These are phyloP conservation scores for Leccinum pachyderme DNA, from an alignment of 1,284 basidiomycete genomes.

Conservation along the genomic window DNA sequence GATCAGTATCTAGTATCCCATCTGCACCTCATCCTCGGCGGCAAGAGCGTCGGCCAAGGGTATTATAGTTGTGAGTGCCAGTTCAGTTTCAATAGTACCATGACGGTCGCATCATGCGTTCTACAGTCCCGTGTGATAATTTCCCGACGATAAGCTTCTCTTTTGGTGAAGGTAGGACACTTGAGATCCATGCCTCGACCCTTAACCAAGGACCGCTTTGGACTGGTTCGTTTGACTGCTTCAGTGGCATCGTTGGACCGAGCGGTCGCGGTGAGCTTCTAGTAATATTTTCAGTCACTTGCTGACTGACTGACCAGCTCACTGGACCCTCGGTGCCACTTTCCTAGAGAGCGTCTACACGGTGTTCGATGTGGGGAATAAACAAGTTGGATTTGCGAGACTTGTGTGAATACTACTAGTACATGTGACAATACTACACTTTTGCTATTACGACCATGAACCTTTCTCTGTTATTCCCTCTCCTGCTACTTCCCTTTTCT, in stretches of 20 bases:
- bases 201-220: not conserved
- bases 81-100: not conserved
- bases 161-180: not conserved
- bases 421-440: not conserved
- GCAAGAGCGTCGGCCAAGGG: no score
- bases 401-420: not conserved
- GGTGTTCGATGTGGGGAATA: not conserved
- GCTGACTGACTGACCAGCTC: not conserved
- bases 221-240: not conserved
- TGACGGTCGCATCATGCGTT: not conserved
- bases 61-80: no score
- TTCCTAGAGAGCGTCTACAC: not conserved
- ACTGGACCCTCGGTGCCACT: not conserved
- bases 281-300: not conserved
- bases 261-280: not conserved
- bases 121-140: not conserved
- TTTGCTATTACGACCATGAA: conserved; percentile 7
- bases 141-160: not conserved
- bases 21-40: no score
- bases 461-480: not conserved
- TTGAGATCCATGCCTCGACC: not conserved
- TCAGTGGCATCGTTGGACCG: not conserved
- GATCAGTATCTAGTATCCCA: no score
- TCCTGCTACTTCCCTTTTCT: conserved; percentile 35
- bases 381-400: not conserved